Conservation (phyloP, 108 stramenopile species). For the Parietichytrium sp. region DNA sequence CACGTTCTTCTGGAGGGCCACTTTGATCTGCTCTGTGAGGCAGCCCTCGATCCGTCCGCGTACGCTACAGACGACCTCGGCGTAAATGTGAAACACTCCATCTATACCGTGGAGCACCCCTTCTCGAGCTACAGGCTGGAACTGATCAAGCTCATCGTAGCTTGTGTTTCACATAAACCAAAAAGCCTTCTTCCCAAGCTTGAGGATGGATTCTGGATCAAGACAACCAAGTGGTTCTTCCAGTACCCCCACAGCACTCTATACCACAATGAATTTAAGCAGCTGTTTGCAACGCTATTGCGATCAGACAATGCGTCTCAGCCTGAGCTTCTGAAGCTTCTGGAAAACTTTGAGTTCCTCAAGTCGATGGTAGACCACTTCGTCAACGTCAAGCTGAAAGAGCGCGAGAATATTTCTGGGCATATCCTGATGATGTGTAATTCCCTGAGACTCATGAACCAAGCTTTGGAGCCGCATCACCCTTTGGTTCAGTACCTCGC, state of each 20-base stretch:
- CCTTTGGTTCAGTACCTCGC: too few relatives aligned
- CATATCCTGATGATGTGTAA: constrained; percentile 35
- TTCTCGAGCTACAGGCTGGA: constrained; percentile 31
- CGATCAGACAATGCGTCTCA: neutral
- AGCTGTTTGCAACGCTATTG: neutral
- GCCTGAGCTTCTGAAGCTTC: neutral
- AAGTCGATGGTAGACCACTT: neutral
- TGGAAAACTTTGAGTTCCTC: neutral
- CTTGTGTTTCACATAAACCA: constrained; percentile 1
- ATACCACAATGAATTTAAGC: constrained; percentile 12
- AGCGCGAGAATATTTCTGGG: neutral
- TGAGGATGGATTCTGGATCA: neutral
- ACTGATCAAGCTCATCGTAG: constrained; percentile 28
- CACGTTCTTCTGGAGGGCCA: neutral
- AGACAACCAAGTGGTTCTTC: neutral
- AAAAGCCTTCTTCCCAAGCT: constrained; percentile 15
- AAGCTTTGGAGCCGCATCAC: too few relatives aligned
- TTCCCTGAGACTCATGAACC: neutral
- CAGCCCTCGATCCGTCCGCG: neutral
- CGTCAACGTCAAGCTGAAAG: neutral
- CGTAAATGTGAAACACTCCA: constrained; percentile 5
- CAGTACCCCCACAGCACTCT: constrained; percentile 11
- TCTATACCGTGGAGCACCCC: neutral
- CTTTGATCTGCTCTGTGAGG: neutral
- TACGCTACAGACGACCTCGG: neutral